Evolutionary conservation across 257 asterid genomes (phyloP).

Genomic region (Phtheirospermum japonicum): DNA sequence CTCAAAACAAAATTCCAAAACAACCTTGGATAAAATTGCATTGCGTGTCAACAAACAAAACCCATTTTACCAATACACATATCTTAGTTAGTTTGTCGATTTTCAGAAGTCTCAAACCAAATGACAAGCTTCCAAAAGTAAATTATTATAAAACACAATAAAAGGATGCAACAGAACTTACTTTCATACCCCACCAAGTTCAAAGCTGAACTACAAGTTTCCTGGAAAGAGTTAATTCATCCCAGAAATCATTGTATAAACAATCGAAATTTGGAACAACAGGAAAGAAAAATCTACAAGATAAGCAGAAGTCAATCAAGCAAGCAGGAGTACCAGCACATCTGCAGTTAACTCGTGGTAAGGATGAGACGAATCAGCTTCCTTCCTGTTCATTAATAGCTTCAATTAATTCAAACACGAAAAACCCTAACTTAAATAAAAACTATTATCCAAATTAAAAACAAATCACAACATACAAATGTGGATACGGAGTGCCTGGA

Average conservation of each 20-base stretch:
- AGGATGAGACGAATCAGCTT: constrained; percentile 47
- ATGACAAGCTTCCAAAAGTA: too few relatives aligned
- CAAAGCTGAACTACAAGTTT: constrained; percentile 41
- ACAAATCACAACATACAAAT: not conserved
- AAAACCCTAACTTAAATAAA: not conserved
- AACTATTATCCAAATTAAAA: not conserved
- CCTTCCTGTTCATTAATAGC: constrained; percentile 57
- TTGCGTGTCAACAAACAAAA: not conserved
- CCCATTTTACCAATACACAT: too few relatives aligned
- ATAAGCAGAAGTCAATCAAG: constrained; percentile 4
- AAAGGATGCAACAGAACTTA: constrained; percentile 39
- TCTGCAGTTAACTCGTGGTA: constrained; percentile 60
- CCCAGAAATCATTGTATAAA: constrained; percentile 21
- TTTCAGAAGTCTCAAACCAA: too few relatives aligned
- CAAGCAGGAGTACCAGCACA: constrained; percentile 47
- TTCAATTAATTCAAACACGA: constrained; percentile 1
- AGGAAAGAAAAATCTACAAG: not conserved
- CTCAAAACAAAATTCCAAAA: not conserved
- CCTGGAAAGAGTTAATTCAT: constrained; percentile 38
- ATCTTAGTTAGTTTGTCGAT: too few relatives aligned
- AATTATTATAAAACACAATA: constrained; percentile 4
- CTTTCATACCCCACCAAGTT: constrained; percentile 70
- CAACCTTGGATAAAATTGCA: not conserved
- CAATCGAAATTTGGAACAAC: not conserved
- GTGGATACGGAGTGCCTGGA: not conserved